Conservation (phyloP, 2,329 filamentous ascomycete genomes). For the Dothideomycetes sp. region DNA sequence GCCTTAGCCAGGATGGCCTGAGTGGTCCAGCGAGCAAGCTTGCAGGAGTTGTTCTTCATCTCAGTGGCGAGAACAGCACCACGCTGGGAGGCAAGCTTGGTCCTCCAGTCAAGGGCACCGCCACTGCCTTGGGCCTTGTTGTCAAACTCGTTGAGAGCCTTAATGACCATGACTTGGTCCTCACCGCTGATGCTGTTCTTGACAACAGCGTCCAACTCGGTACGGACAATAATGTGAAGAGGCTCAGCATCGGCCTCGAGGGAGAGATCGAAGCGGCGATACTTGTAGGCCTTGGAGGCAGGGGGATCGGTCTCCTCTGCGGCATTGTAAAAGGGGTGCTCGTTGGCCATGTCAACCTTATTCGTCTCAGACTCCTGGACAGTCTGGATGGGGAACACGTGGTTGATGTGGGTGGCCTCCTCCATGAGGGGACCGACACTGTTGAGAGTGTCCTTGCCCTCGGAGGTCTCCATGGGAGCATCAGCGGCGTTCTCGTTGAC, state of each 20-base stretch:
- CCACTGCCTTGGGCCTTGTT: constrained; percentile 93
- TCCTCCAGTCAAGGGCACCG: constrained; percentile 91
- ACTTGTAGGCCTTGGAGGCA: constrained; percentile 96
- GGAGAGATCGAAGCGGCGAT: constrained; percentile 91
- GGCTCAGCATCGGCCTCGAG: constrained; percentile 86
- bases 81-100: constrained; percentile 85
- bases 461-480: constrained; percentile 79
- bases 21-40: constrained; percentile 93
- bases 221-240: constrained; percentile 83
- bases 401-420: constrained; percentile 99
- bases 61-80: constrained; percentile 96
- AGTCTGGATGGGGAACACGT: constrained; percentile 96
- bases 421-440: constrained; percentile 85
- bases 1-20: constrained; percentile 94
- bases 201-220: constrained; percentile 88
- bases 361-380: constrained; percentile 68
- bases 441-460: constrained; percentile 92
- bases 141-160: constrained; percentile 98
- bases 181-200: constrained; percentile 90
- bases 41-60: constrained; percentile 99
- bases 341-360: constrained; percentile 75
- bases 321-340: constrained; percentile 96
- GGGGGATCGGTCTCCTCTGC: constrained; percentile 86
- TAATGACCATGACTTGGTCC: constrained; percentile 83
- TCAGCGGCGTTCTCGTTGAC: constrained; percentile 98